These are phyloP conservation scores for Fusarium virguliforme DNA, from an alignment of 2,329 filamentous ascomycete species.

Conservation along the genomic window DNA sequence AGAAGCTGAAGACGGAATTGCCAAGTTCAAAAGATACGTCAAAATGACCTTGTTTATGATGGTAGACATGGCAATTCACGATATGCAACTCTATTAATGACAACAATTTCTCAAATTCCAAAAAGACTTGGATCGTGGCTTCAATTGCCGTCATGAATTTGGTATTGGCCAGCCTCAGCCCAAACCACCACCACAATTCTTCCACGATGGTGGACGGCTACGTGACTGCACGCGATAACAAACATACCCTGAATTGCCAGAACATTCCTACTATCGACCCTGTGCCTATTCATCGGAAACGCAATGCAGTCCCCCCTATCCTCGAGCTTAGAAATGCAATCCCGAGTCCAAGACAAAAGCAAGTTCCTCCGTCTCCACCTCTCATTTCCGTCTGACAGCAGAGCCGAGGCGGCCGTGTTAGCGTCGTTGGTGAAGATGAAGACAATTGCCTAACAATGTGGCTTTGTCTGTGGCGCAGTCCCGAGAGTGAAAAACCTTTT, in stretches of 20 bases:
- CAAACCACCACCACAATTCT: not conserved
- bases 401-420: not conserved
- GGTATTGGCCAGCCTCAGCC: not conserved
- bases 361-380: constrained; percentile 9
- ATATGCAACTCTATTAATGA: too few relatives aligned
- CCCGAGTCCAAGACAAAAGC: not conserved
- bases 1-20: too few relatives aligned
- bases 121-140: too few relatives aligned
- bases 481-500: constrained; percentile 27
- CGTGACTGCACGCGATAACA: not conserved
- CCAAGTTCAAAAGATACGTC: too few relatives aligned
- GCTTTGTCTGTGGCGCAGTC: constrained; percentile 26
- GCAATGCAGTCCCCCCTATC: not conserved
- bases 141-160: not conserved
- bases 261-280: not conserved
- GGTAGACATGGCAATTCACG: too few relatives aligned
- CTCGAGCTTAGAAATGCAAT: not conserved
- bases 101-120: too few relatives aligned
- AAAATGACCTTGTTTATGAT: too few relatives aligned
- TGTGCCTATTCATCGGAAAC: not conserved
- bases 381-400: constrained; percentile 12
- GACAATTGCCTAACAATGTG: constrained; percentile 6
- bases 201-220: not conserved
- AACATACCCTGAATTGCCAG: not conserved
- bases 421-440: rapidly evolving